Evolutionary conservation across 106 monocot species (phyloP), one percentile per base, ranked within the genome.

Genomic region (Dendrobium catenatum): DNA sequence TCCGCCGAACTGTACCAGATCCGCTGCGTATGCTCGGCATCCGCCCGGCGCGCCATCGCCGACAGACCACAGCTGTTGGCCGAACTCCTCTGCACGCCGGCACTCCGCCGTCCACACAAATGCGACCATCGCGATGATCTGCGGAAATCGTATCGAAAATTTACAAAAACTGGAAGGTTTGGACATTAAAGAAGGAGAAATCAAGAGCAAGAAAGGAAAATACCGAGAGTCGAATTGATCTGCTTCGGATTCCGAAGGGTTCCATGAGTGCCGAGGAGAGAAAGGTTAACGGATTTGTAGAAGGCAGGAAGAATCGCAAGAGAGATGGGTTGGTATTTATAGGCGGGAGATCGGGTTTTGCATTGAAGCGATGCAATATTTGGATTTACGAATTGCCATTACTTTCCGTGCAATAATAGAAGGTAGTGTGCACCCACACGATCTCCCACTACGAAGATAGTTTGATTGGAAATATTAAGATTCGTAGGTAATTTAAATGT

Each of bases 1-100:
- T 6, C 72, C 95, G 4, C 95, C 92, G 78, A 90, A 95, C 1
- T 92, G 89, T 67, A 77, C 78, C 20, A 95, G 47, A 19, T 68
- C 78, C 55, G 72, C 80, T 9, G 8, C 20, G 49, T 81, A 73
- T 42, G 84, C 78, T 9, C 86, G 48, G 54, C 81, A 81, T 26
- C 81, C 73, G 18, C 19, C 20, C 18, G 42, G 40, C 73, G 3
- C 42, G 1, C 33, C 26, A 17, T 41, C 42, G 73, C 42, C 73
- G 6, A 9, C 42, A 6, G 20, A 51, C 51, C 13, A 51, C 51
- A 51, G 51, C 2, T 13, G 51, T 0, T 15, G 42, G 16, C 2
- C 16, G 73, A 42, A 1, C 73, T 73, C 18, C 74, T 19, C 9
- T 20, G 74, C 9, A 6, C n/a, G 17, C 42, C 20, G 26, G 31